These are phyloP conservation scores for Pyrenochaeta sp. DNA, from an alignment of 2,329 filamentous ascomycete genomes.

Conservation along the genomic window DNA sequence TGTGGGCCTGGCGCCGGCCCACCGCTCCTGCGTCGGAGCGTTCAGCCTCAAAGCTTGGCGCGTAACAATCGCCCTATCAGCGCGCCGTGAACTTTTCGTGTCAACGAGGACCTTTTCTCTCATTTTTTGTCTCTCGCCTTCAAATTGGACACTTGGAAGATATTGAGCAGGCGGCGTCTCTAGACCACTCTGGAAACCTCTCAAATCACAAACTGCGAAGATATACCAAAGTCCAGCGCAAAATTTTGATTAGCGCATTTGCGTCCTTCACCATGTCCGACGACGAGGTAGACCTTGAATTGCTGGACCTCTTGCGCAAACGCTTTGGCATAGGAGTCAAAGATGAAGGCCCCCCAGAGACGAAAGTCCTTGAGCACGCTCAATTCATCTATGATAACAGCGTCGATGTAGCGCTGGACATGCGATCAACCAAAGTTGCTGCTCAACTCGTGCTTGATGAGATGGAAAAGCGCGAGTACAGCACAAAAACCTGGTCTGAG, in stretches of 20 bases:
- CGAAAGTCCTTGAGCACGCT: conserved; percentile 80
- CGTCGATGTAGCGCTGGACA: conserved; percentile 90
- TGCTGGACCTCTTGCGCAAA: conserved; percentile 84
- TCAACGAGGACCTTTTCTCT: not conserved
- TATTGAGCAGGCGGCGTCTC: too few species aligned
- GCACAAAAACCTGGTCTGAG: conserved; percentile 82
- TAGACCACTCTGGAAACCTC: too few species aligned
- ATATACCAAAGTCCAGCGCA: too few species aligned
- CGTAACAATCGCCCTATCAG: conserved; percentile 24
- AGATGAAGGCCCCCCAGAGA: conserved; percentile 70
- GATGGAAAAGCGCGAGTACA: conserved; percentile 86
- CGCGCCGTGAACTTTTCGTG: conserved; percentile 14
- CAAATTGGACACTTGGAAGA: not conserved
- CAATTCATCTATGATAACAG: conserved; percentile 91
- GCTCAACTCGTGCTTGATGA: conserved; percentile 78
- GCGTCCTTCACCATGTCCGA: conserved; percentile 72
- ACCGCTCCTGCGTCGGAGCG: conserved; percentile 12
- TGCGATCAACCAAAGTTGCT: conserved; percentile 80
- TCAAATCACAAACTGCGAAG: too few species aligned
- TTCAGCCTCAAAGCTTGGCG: conserved; percentile 38
- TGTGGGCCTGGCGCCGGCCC: conserved; percentile 22
- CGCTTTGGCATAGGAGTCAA: conserved; percentile 70
- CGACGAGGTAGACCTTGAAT: conserved; percentile 87
- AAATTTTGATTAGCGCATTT: conserved; percentile 8
- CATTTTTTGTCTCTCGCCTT: not conserved